Evolutionary conservation across 1,284 basidiomycete species (phyloP), one percentile per base, ranked within the genome.

Genomic region (Irpex sp.): DNA sequence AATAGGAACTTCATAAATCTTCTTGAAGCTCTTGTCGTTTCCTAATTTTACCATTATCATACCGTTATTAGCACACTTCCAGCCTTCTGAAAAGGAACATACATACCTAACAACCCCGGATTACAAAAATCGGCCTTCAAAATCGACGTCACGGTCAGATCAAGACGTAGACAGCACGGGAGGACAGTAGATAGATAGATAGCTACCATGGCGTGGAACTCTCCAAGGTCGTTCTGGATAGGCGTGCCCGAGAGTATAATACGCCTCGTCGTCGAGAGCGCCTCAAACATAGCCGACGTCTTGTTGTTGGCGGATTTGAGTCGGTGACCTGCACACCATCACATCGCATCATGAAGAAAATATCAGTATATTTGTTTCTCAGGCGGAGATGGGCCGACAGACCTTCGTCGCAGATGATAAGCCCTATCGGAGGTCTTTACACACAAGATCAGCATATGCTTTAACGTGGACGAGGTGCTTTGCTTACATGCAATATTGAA

Each of bases 361-460:
- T n/a, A n/a, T n/a, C n/a, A n/a, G n/a, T n/a, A n/a, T n/a, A n/a
- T n/a, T n/a, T n/a, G n/a, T n/a, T n/a, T n/a, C n/a, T n/a, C n/a
- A n/a, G n/a, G n/a, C n/a, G n/a, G n/a, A n/a, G n/a, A n/a, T n/a
- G n/a, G n/a, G n/a, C n/a, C n/a, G n/a, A 70, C 74, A 36, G 36
- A 87, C 92, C 95, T 83, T 99, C 97, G 72, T 99, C 97, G 70
- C 97, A 98, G 35, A 99, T 84, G 65, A 99, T 90, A 1, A 99
- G 79, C 5, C 93, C 97, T 67, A 99, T 93, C 0, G 92, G 89
- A 8, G 95, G 95, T 58, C 89, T 92, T 49, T 5, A 31, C 13
- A n/a, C 19, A 17, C 0, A 43, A 31, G 3, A 31, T 31, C 31
- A 33, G 31, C 31, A 33, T 1, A 6, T 33, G 31, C 31, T 6